Evolutionary conservation across 768 basidiomycete genomes (phyloP), one percentile per base, ranked within the genome.

Genomic region (Leccinum boreale): DNA sequence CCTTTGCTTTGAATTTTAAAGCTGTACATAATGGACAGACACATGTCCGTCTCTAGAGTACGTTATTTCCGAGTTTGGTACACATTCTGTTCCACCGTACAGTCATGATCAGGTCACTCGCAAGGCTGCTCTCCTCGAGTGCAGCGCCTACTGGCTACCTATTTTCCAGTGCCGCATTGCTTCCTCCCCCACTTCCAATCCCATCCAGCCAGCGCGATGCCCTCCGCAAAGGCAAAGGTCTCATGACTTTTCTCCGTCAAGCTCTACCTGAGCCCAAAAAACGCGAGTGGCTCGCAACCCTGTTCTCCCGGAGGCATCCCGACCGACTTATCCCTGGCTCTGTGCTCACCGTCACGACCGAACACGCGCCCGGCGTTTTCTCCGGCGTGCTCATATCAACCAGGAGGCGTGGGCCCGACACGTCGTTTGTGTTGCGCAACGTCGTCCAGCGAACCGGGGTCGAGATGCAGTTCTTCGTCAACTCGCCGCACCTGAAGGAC

Each of bases 371-470:
- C 9, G 89, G 85, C 15, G 75, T 81, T 12, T 98, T 98, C 74
- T 90, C 93, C 6, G 96, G 96, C 35, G 89, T 98, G 47, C 79
- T 98, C 57, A 81, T 97, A 65, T 83, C 85, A 29, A 82, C 95
- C 62, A 84, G 92, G 52, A 82, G 92, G 65, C 83, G 89, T 39
- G 95, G 94, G 1, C 80, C 85, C 28, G 92, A 93, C 74, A 94
- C 92, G 26, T 89, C 86, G n/a, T 90, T 98, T 68, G 79, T 86
- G 53, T 75, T 98, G 52, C 83, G 96, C 62, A 98, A 98, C 74
- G 84, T 97, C 62, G 82, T 98, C 53, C 89, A 92, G 65, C 82
- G 93, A 61, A 92, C 89, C 12, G 95, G 94, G 12, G 89, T 97
- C 39, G 96, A 98, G 79, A 88, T 92, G 88, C 89, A 88, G 67